Evolutionary conservation across 768 basidiomycete genomes (phyloP), one percentile per base, ranked within the genome.

Genomic region (Tylopilus plumbeoviolaceoides): DNA sequence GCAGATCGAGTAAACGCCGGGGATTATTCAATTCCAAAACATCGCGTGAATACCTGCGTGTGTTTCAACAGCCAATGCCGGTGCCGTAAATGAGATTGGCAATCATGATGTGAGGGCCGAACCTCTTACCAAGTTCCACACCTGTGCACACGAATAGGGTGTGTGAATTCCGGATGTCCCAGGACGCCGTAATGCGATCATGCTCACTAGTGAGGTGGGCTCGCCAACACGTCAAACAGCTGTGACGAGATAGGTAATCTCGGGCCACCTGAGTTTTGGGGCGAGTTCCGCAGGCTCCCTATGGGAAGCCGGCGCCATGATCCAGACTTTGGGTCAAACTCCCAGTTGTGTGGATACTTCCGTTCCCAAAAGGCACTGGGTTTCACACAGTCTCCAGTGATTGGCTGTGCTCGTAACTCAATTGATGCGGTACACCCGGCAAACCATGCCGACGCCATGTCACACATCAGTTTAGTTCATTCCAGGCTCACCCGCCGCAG

Each of bases 81-180:
- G 45, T 69, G 59, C 59, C 70, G 68, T 71, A 71, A 69, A 33
- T 14, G 57, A 50, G 66, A 70, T 64, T 66, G 66, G 41, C 68
- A 68, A 68, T 68, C 63, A 70, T 60, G 58, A 51, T 61, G 57
- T 47, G 44, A 39, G 48, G 51, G 43, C 56, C 45, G 57, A 48
- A 47, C 49, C 51, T 35, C 51, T 44, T 45, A 35, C 48, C 49
- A 48, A 30, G n/a, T 51, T 40, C 52, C 51, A 57, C 54, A 38
- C 42, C 17, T 28, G 38, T 40, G 30, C 53, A 61, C 39, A 39
- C 55, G 42, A 51, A 59, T 43, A 33, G 15, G n/a, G 25, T 41
- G 27, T 55, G 44, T 48, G 49, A 35, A 50, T 48, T 50, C 51
- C 44, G 49, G 55, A 50, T 50, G 54, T 43, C 20, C 44, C 52